phyloP scores from a whole-genome alignment of 1,139 yeast genomes.

The Kurtzmaniella quercitrusa region DNA sequence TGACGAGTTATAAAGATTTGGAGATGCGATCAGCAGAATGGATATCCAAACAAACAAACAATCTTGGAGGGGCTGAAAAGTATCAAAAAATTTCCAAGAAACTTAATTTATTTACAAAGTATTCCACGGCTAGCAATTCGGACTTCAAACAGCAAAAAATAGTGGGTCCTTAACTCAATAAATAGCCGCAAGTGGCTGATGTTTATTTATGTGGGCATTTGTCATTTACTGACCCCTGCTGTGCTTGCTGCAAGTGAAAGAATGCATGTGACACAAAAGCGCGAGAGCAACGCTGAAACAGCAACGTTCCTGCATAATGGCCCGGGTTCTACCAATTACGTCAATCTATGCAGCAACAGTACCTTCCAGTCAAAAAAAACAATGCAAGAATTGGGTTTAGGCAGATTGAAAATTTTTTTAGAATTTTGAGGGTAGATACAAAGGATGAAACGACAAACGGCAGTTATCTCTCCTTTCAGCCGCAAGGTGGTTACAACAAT shows the following conservation, averaged over 20 bases:
- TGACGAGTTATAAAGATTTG: not conserved
- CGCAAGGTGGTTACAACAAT: not conserved
- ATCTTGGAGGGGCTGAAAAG: too few species aligned
- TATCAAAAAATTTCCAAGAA: too few species aligned
- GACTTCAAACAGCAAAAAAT: not conserved
- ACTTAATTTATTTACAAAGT: too few species aligned
- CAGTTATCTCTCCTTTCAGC: not conserved
- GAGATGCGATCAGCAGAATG: not conserved
- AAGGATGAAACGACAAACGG: not conserved
- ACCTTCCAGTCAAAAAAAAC: not conserved
- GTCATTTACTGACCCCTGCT: not conserved
- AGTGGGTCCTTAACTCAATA: too few species aligned
- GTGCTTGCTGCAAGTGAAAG: not conserved
- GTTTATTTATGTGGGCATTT: not conserved
- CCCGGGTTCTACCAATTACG: not conserved
- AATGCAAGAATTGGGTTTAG: not conserved
- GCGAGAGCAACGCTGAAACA: not conserved
- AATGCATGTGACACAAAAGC: conserved; percentile 1
- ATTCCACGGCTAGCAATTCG: too few species aligned
- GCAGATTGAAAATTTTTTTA: not conserved
- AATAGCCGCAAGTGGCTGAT: not conserved
- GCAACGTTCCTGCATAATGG: not conserved
- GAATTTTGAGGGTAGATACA: not conserved
- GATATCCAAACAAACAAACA: too few species aligned
- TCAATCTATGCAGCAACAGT: not conserved